Conservation (phyloP, 1,284 basidiomycete species). For the Trichosporon inkin region DNA sequence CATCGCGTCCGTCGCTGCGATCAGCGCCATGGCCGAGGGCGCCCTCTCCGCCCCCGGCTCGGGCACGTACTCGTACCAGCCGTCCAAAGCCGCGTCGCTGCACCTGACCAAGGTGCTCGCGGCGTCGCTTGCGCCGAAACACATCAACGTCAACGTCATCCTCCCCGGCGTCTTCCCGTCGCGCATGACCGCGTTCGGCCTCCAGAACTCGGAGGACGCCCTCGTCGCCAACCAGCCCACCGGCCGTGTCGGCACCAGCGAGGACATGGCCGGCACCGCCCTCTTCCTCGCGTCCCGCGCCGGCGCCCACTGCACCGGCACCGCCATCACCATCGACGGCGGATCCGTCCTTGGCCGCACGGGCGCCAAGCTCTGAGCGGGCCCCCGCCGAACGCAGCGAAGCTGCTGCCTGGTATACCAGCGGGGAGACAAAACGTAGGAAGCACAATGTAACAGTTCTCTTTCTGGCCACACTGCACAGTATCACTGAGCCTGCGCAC, state of each 20-base stretch:
- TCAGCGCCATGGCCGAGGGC: constrained; percentile 23
- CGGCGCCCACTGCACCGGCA: constrained; percentile 37
- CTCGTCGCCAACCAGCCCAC: constrained; percentile 24
- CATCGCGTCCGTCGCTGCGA: constrained; percentile 32
- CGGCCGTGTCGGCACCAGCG: constrained; percentile 36
- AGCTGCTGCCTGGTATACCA: background rate
- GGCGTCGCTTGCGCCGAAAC: constrained; percentile 28
- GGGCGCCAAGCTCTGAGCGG: constrained; percentile 20
- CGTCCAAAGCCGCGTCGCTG: constrained; percentile 23
- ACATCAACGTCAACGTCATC: constrained; percentile 38
- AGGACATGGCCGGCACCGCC: constrained; percentile 41
- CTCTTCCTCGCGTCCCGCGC: constrained; percentile 32
- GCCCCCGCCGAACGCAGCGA: background rate
- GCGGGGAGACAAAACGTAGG: background rate
- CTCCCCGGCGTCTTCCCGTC: constrained; percentile 39
- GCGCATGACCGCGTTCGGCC: constrained; percentile 35
- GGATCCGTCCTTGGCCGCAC: constrained; percentile 18
- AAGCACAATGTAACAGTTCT: background rate
- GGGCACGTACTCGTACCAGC: constrained; percentile 28
- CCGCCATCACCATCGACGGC: constrained; percentile 31
- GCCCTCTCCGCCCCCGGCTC: constrained; percentile 24
- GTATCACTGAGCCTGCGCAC: too few relatives aligned
- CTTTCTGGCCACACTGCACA: too few relatives aligned
- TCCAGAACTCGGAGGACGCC: constrained; percentile 25
- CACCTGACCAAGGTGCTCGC: constrained; percentile 32